Evolutionary conservation across 2,329 filamentous ascomycete species (phyloP), one percentile per base, ranked within the genome.

Genomic region (Helotiales sp.): DNA sequence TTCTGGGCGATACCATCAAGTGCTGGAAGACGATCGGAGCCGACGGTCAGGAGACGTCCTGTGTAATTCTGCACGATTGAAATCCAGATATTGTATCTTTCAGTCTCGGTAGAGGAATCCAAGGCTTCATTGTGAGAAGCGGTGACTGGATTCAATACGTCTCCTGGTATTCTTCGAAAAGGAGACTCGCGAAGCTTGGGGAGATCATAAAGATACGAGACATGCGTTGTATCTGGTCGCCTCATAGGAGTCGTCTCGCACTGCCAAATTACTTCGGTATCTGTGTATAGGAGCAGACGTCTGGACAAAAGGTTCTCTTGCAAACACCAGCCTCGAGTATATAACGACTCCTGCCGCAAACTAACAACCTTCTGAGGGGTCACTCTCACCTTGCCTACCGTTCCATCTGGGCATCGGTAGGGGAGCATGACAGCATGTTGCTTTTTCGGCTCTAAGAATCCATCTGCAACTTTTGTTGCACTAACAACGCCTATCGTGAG

Each of bases 311-410:
- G 38, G 31, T 60, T 57, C 40, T 63, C 62, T 47, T 63, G 62
- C 22, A 63, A 53, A 36, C 59, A 62, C 62, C 62, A 63, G n/a
- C 29, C 62, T 33, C 62, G 48, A 9, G 62, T 63, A 42, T 54
- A 63, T n/a, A 61, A 42, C 25, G 52, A 50, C 46, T 60, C 55
- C 46, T 61, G 44, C 61, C 52, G 59, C 3, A 63, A 29, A 48
- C 61, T 53, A 13, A 57, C 33, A 5, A 22, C 34, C 33, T 31
- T 51, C 46, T 61, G 58, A 9, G 51, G 53, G 3, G 51, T 27
- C 1, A 63, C 24, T 30, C 36, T 13, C 3, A 63, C 56, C 4
- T 19, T 10, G 5, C 61, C 61, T 24, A 55, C 44, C n/a, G 17
- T 17, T 19, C 56, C 58, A 33, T 55, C 42, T 3, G 42, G 44